Evolutionary conservation across 768 basidiomycete species (phyloP), one percentile per base, ranked within the genome.

Genomic region (Naganishia antarctica): DNA sequence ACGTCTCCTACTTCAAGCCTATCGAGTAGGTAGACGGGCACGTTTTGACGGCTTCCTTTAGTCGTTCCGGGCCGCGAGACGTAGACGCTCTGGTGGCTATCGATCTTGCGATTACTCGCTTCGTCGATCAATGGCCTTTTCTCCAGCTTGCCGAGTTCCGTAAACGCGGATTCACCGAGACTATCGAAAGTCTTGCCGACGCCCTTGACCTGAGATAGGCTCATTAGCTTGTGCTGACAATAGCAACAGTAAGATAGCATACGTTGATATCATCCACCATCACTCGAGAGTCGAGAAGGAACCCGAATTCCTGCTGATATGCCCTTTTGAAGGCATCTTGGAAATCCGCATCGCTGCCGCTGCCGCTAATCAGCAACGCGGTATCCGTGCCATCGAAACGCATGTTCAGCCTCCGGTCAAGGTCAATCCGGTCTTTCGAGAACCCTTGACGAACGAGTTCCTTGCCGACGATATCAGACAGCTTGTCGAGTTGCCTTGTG

Each of bases 251-350:
- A 71, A 21, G 13, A 29, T 11, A 8, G 60, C 75, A 26, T 50
- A 86, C 89, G 82, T 92, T 91, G 80, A 96, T 80, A 78, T 94
- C 93, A 74, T 96, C 93, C 11, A 96, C 89, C 61, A 90, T 85
- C 70, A 96, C 82, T 80, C 90, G 91, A 43, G 83, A 85, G 67
- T 92, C 89, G 29, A 97, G 80, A 67, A 93, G 78, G 80, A 98
- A 96, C 11, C 93, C 93, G 72, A 96, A 94, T 76, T 92, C 90
- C 25, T 85, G 77, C 79, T 85, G 89, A 80, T 96, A 92, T 45
- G 83, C 82, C 57, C 84, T 79, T 73, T 84, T 85, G 81, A 96
- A 98, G 11, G 86, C 89, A 2, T 81, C 82, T 69, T 86, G 86
- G 73, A 88, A 92, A 75, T 91, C 87, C 66, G 86, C 85, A 15